Percentiles rank a stretch among this genome's conserved stretches.
These are phyloP conservation scores for Arxiozyma slooffiae DNA, from an alignment of 1,139 yeast species.

Conservation along the genomic window DNA sequence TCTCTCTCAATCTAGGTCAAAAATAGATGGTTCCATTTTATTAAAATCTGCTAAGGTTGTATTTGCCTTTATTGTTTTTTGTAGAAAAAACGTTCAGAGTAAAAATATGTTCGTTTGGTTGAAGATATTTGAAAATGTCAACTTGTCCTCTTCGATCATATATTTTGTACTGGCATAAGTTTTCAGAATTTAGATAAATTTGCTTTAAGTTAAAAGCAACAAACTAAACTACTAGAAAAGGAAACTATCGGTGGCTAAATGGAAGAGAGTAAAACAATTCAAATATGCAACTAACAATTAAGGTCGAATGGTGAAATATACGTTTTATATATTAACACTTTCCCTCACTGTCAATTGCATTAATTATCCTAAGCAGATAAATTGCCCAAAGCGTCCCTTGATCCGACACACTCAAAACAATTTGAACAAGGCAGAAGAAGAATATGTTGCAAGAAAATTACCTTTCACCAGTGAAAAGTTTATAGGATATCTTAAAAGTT, in stretches of 20 bases:
- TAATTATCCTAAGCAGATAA: conserved; percentile 32
- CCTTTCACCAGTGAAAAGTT: conserved; percentile 31
- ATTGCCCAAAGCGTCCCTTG: conserved; percentile 36
- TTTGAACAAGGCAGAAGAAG: conserved; percentile 29
- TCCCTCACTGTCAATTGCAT: background rate
- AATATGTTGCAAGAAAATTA: conserved; percentile 34
- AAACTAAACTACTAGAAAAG: background rate
- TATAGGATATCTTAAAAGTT: conserved; percentile 31
- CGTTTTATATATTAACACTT: background rate
- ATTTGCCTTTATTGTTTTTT: background rate
- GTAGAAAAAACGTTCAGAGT: background rate
- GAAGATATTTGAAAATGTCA: background rate
- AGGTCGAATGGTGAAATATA: background rate
- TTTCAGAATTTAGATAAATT: background rate
- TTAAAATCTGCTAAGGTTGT: background rate
- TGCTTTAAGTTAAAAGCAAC: too few species aligned
- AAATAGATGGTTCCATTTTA: background rate
- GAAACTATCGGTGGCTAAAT: background rate
- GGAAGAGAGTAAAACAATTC: background rate
- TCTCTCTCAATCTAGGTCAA: background rate
- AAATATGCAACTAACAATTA: too few species aligned
- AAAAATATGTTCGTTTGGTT: background rate
- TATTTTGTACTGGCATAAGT: background rate
- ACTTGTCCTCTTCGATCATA: background rate
- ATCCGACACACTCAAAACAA: conserved; percentile 27